These are phyloP conservation scores for Euphorbia lathyris DNA, from an alignment of 345 rosid species.

Conservation along the genomic window DNA sequence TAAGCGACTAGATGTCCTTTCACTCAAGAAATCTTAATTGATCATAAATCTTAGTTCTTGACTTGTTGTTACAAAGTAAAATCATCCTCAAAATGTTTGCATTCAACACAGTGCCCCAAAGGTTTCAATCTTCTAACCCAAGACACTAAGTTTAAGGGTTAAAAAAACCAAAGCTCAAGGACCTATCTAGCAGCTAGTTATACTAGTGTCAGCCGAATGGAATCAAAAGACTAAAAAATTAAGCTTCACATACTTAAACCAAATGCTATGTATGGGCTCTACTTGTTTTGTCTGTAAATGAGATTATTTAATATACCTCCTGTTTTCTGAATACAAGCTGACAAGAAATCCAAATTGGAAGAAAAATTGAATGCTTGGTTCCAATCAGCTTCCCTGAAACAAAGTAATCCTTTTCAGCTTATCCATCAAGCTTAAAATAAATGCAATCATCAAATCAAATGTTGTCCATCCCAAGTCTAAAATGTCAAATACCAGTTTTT, in stretches of 20 bases:
- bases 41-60: not conserved
- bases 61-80: not conserved
- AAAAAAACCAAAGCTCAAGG: not conserved
- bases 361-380: constrained; percentile 76
- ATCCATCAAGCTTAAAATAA: not conserved
- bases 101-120: not conserved
- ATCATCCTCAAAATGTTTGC: not conserved
- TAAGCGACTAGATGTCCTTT: too few species aligned
- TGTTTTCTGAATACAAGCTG: constrained; percentile 55
- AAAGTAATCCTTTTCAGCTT: constrained; percentile 9
- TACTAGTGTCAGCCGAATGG: not conserved
- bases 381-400: constrained; percentile 87
- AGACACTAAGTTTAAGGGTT: too few species aligned
- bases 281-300: not conserved
- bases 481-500: not conserved
- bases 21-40: too few species aligned
- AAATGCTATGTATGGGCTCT: not conserved
- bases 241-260: not conserved
- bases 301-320: constrained; percentile 36
- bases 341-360: constrained; percentile 64
- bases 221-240: not conserved
- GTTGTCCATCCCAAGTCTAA: too few species aligned
- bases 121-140: not conserved
- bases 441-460: not conserved
- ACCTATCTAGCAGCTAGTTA: too few species aligned